phyloP scores from a whole-genome alignment of 306 rosid genomes.

The Ziziphus jujuba region DNA sequence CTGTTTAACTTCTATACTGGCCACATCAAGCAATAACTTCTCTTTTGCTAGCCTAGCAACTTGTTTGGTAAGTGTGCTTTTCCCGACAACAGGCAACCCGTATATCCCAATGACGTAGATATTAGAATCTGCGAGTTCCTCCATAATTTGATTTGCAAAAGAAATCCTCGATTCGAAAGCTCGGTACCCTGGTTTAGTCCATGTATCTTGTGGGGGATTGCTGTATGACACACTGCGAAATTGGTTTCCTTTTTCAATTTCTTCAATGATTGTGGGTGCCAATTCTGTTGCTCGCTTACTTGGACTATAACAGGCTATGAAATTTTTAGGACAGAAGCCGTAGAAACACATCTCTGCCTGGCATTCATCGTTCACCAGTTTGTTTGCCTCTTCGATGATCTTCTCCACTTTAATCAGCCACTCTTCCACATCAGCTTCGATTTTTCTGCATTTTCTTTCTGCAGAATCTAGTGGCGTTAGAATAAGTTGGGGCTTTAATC shows the following conservation, averaged over 20 bases:
- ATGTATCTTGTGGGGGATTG: no score
- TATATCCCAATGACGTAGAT: conserved; percentile 14
- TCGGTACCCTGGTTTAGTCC: background rate
- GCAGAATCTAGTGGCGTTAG: no score
- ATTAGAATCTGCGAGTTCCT: conserved; percentile 11
- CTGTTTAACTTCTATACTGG: conserved; percentile 6
- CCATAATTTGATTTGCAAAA: background rate
- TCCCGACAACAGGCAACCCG: conserved; percentile 28
- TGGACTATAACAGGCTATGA: conserved; percentile 1
- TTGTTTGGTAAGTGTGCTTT: conserved; percentile 20
- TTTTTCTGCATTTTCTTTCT: conserved; percentile 1
- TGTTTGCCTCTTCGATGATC: background rate
- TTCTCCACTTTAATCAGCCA: conserved; percentile 8
- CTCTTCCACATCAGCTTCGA: background rate
- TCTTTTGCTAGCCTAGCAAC: conserved; percentile 13
- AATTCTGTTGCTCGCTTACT: conserved; percentile 18
- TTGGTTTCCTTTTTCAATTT: background rate
- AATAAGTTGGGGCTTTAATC: no score
- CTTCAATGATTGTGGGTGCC: background rate
- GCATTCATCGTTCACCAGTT: background rate
- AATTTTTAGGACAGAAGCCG: conserved; percentile 9
- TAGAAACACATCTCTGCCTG: background rate
- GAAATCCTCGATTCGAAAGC: background rate
- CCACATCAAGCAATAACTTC: conserved; percentile 17
- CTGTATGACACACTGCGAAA: background rate